Conservation (phyloP, 768 basidiomycete genomes). For the Boletus rubroflammeus region DNA sequence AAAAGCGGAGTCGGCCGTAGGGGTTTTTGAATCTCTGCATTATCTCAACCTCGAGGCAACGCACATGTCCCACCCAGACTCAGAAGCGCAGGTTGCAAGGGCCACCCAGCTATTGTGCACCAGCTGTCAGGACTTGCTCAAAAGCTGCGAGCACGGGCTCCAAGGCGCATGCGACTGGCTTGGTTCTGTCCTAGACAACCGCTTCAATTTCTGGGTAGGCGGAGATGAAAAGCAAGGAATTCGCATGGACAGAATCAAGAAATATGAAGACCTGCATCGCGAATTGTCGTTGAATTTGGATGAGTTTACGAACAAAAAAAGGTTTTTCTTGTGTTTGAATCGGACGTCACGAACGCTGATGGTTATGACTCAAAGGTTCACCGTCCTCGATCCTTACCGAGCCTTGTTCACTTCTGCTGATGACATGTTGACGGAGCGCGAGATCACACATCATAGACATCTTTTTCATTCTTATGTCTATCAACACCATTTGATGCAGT, state of each 20-base stretch:
- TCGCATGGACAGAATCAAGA: slow-evolving; percentile 35
- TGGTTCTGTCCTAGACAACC: slow-evolving; percentile 32
- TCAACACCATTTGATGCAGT: slow-evolving; percentile 50
- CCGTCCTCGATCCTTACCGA: slow-evolving; percentile 61
- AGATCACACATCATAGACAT: slow-evolving; percentile 60
- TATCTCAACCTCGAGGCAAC: slow-evolving; percentile 67
- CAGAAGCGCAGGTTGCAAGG: slow-evolving; percentile 39
- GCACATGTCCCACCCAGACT: slow-evolving; percentile 47
- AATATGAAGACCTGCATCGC: slow-evolving; percentile 36
- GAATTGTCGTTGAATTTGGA: slow-evolving; percentile 39
- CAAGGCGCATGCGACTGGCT: slow-evolving; percentile 50
- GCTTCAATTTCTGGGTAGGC: slow-evolving; percentile 38
- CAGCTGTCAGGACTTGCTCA: slow-evolving; percentile 54
- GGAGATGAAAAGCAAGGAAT: slow-evolving; percentile 28
- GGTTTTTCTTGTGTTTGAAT: slow-evolving; percentile 36
- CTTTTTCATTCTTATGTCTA: slow-evolving; percentile 75
- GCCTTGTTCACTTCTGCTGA: slow-evolving; percentile 41
- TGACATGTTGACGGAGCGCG: slow-evolving; percentile 28
- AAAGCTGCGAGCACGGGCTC: slow-evolving; percentile 39
- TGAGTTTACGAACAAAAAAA: slow-evolving; percentile 45
- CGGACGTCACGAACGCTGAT: neutral
- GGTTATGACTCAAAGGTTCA: slow-evolving; percentile 32
- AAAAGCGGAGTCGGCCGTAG: slow-evolving; percentile 54
- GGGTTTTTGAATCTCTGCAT: slow-evolving; percentile 68
- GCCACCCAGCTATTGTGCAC: slow-evolving; percentile 44